Conservation (phyloP, 352 stramenopile species). For the Phytophthora cactorum region DNA sequence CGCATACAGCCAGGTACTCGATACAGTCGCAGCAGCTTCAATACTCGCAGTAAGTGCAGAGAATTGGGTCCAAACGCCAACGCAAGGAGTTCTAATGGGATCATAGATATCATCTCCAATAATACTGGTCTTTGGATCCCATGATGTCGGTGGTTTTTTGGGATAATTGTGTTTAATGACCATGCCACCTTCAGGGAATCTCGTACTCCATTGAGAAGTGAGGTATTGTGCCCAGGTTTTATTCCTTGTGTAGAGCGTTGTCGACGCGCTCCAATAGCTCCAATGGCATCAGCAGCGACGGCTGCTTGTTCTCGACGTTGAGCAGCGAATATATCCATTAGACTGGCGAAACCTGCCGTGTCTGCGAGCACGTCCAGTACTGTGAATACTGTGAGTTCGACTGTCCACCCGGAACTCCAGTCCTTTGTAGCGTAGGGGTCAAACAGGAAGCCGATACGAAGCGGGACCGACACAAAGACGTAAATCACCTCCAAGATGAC, state of each 20-base stretch:
- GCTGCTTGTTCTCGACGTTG: constrained; percentile 52
- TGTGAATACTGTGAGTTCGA: constrained; percentile 55
- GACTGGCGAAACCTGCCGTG: constrained; percentile 40
- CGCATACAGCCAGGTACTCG: constrained; percentile 50
- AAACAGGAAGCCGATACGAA: constrained; percentile 76
- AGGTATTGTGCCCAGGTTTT: constrained; percentile 12
- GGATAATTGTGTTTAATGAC: constrained; percentile 74
- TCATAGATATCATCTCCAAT: constrained; percentile 52
- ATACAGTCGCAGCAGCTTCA: constrained; percentile 68
- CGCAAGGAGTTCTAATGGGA: constrained; percentile 60
- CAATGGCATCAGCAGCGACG: constrained; percentile 23
- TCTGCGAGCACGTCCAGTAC: constrained; percentile 61
- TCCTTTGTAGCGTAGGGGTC: constrained; percentile 43
- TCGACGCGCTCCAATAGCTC: constrained; percentile 26
- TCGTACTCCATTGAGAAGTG: constrained; percentile 31
- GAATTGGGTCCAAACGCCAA: constrained; percentile 51
- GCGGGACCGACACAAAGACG: constrained; percentile 58
- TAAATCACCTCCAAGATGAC: constrained; percentile 51
- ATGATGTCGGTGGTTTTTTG: constrained; percentile 26
- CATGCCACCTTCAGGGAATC: constrained; percentile 52
- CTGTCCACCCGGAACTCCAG: constrained; percentile 45
- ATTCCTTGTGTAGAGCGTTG: constrained; percentile 5
- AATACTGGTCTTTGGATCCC: constrained; percentile 49
- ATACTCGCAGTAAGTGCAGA: constrained; percentile 56
- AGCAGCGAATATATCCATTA: constrained; percentile 60